Evolutionary conservation across 2,329 filamentous ascomycete species (phyloP).

Genomic region (Diaporthe helianthi): DNA sequence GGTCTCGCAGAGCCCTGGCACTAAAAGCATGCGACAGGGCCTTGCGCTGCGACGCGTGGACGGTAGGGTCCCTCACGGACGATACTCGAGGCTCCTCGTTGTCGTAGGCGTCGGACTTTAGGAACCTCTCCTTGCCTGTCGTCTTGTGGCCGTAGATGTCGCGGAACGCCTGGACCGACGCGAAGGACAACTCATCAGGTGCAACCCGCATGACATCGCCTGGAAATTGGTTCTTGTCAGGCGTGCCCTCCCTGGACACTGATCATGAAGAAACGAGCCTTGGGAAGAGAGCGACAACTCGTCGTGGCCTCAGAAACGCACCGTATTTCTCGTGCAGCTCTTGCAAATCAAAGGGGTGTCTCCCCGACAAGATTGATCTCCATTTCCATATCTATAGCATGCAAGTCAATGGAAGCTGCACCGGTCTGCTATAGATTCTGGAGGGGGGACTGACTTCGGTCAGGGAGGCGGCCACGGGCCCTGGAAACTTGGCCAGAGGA

Average conservation of each 20-base stretch:
- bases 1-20: slow-evolving; percentile 38
- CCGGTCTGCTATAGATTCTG: too few relatives aligned
- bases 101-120: slow-evolving; percentile 44
- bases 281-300: background rate
- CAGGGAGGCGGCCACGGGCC: slow-evolving; percentile 7
- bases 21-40: slow-evolving; percentile 41
- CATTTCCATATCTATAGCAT: slow-evolving; percentile 13
- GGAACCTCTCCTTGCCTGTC: slow-evolving; percentile 24
- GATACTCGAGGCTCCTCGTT: slow-evolving; percentile 39
- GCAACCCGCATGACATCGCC: slow-evolving; percentile 36
- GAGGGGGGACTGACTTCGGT: background rate
- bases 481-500: slow-evolving; percentile 31
- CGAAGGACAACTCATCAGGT: slow-evolving; percentile 23
- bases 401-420: background rate
- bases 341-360: slow-evolving; percentile 17
- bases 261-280: too few relatives aligned
- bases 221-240: slow-evolving; percentile 7
- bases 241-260: too few relatives aligned
- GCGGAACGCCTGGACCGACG: slow-evolving; percentile 12
- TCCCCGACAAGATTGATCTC: background rate
- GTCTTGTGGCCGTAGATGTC: slow-evolving; percentile 32
- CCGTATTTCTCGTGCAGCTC: slow-evolving; percentile 26
- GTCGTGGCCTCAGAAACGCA: background rate
- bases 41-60: slow-evolving; percentile 41
- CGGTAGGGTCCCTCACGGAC: slow-evolving; percentile 40